Base-by-base conservation (phyloP, 805 yeast genomes). In the Metschnikowia continentalis region DNA sequence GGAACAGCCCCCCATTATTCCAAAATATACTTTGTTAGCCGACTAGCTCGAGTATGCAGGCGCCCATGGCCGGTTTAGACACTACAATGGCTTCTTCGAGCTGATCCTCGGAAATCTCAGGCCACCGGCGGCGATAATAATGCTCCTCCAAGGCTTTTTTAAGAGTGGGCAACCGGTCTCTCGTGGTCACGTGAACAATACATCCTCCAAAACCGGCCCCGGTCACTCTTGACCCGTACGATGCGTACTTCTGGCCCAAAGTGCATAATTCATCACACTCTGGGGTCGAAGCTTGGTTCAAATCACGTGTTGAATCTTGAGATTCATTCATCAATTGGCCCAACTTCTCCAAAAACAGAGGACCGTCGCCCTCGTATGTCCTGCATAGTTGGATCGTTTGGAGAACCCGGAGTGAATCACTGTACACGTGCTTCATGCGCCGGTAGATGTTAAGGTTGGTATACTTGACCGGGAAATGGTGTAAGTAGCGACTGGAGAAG, bases 181-280 rank as follows among this genome's bases (percentile, higher is more conserved):
- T 67, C 3, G 77, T 68, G 10, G 84, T 79, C 50, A 85, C 66
- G 61, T 84, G 88, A n/a, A 85, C 86, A 0, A 86, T 74, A 32
- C 84, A 80, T 5, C 90, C 90, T 33, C 90, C 90, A 77, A 83
- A 85, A 3, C 91, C 91, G 17, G 91, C 90, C 26, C 90, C 91
- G 8, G 90, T 84, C n/a, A 83, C 75, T 49, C 91, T 73, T 1
- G 88, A 80, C 15, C 90, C 90, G 52, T 66, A 72, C 1, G 88
- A 72, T 3, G 90, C 90, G 53, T 77, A 73, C 1, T 55, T 61
- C 38, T 70, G 62, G 3, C 88, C 89, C 47, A 85, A 76, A 7
- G 61, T 49, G 59, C 86, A 80, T 37, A 85, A 63, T 11, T 67
- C 64, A 49, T 84, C 80, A 49, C 83, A 75, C 53, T 78, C 83